Percentiles rank a stretch among this genome's conserved stretches.
Conservation (phyloP, 2,329 filamentous ascomycete species). For the Colletotrichum truncatum region DNA sequence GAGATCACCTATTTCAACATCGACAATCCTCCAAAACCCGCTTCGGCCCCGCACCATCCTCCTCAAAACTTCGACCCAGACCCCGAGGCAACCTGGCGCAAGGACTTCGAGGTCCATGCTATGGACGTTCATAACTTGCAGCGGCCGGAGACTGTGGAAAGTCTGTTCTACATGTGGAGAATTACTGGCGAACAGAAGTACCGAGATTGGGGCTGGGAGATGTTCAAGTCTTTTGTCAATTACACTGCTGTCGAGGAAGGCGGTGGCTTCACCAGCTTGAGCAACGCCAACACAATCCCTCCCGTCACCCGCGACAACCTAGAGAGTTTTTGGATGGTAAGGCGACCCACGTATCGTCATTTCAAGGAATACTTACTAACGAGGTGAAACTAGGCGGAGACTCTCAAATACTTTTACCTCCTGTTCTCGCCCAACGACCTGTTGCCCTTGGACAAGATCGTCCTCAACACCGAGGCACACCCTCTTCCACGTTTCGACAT, state of each 20-base stretch:
- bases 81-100: conserved; percentile 72
- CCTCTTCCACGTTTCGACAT: conserved; percentile 88
- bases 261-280: conserved; percentile 84
- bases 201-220: conserved; percentile 97
- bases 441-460: conserved; percentile 84
- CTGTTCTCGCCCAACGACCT: conserved; percentile 87
- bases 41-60: conserved; percentile 59
- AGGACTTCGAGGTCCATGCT: conserved; percentile 82
- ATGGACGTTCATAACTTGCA: conserved; percentile 94
- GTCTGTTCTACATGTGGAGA: conserved; percentile 97
- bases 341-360: conserved; percentile 42
- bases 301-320: conserved; percentile 84
- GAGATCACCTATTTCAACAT: conserved; percentile 95
- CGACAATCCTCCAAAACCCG: conserved; percentile 71
- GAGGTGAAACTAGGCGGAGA: conserved; percentile 77
- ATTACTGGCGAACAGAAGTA: conserved; percentile 92
- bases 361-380: neutral
- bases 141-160: conserved; percentile 95
- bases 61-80: conserved; percentile 60
- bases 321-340: conserved; percentile 98
- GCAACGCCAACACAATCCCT: conserved; percentile 77
- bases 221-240: conserved; percentile 92
- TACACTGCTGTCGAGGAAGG: conserved; percentile 82
- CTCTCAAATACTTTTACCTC: conserved; percentile 96
- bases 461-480: conserved; percentile 97